These are phyloP conservation scores for Fraxinus sp. DNA, from an alignment of 305 asterid genomes.

Conservation along the genomic window DNA sequence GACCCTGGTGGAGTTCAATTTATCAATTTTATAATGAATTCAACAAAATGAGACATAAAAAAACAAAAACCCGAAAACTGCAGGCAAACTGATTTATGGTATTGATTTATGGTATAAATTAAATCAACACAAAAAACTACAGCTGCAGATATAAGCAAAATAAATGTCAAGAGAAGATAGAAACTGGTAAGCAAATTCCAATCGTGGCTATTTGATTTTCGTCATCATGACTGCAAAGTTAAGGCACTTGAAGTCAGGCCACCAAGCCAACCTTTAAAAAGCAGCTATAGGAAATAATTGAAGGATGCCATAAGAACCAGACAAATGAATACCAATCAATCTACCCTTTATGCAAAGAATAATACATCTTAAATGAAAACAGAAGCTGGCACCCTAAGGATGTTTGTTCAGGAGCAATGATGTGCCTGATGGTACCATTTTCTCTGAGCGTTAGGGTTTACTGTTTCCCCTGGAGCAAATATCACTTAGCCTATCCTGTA, in stretches of 20 bases:
- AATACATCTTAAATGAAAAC: not conserved
- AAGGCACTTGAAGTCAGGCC: not conserved
- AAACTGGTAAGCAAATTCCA: conserved; percentile 18
- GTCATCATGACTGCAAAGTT: not conserved
- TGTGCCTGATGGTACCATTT: not conserved
- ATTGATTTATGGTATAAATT: conserved; percentile 11
- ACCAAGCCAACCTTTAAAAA: conserved; percentile 8
- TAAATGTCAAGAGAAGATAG: conserved; percentile 17
- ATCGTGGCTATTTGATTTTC: conserved; percentile 8
- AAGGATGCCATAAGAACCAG: conserved; percentile 1
- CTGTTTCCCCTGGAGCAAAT: not conserved
- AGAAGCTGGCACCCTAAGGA: not conserved
- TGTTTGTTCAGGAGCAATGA: not conserved
- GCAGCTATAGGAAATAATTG: conserved; percentile 10
- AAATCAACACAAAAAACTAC: conserved; percentile 20
- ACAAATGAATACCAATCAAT: not conserved
- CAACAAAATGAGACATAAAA: conserved; percentile 8
- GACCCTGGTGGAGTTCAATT: conserved; percentile 59
- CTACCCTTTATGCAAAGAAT: not conserved
- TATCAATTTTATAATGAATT: conserved; percentile 18
- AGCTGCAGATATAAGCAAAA: conserved; percentile 15
- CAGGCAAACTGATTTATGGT: not conserved
- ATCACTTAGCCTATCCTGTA: not conserved
- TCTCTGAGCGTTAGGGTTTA: not conserved
- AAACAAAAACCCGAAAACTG: conserved; percentile 14